Percentiles rank a stretch among this genome's conserved stretches.
These are phyloP conservation scores for Podila horticola DNA, from an alignment of 192 early-diverging fungal genomes.

Conservation along the genomic window DNA sequence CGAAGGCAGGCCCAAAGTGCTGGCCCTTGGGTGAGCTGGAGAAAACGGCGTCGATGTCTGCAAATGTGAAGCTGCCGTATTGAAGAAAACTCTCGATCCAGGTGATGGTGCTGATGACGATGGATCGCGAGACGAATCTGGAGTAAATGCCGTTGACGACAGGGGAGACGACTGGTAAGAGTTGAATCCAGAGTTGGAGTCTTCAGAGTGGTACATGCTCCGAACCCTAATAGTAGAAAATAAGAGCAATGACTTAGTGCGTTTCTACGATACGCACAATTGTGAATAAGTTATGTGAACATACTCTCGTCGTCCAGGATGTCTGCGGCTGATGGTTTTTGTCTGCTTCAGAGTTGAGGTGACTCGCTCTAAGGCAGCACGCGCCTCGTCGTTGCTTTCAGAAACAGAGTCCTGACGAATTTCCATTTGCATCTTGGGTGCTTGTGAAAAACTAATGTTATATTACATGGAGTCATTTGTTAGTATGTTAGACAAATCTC, in stretches of 20 bases:
- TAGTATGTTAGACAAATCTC: not conserved
- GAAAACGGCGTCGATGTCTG: conserved; percentile 17
- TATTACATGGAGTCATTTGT: not conserved
- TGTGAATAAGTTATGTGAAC: not conserved
- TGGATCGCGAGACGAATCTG: conserved; percentile 18
- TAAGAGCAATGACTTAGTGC: not conserved
- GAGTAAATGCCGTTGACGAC: conserved; percentile 16
- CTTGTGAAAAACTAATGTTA: conserved; percentile 28
- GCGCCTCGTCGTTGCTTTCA: conserved; percentile 44
- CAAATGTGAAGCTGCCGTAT: conserved; percentile 4
- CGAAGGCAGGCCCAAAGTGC: conserved; percentile 30
- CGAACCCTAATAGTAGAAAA: conserved; percentile 18
- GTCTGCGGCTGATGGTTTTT: conserved; percentile 36
- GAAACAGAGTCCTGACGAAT: conserved; percentile 32
- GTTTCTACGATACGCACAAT: not conserved
- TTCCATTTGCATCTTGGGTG: conserved; percentile 46
- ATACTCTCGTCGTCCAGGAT: conserved; percentile 41
- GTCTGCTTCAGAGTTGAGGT: conserved; percentile 41
- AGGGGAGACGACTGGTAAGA: conserved; percentile 38
- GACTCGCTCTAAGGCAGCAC: conserved; percentile 43
- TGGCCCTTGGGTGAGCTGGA: conserved; percentile 23
- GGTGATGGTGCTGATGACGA: conserved; percentile 14
- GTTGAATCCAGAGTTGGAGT: conserved; percentile 23
- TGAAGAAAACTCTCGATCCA: conserved; percentile 30
- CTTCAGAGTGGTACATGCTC: conserved; percentile 50